These are phyloP conservation scores for Tolypocladium capitatum DNA, from an alignment of 2,329 filamentous ascomycete species.

Conservation along the genomic window DNA sequence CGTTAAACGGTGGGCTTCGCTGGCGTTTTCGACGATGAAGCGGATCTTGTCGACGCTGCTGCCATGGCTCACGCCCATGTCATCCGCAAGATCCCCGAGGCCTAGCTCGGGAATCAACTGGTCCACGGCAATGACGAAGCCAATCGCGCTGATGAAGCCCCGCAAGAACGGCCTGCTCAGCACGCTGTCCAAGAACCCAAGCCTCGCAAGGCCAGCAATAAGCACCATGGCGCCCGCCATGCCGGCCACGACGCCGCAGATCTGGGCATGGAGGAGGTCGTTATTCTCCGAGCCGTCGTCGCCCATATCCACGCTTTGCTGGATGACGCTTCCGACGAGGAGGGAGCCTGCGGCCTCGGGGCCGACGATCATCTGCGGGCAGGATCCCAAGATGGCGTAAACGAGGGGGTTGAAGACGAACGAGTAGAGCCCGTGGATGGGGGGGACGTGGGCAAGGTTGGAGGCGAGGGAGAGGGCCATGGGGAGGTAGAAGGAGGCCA, in stretches of 20 bases:
- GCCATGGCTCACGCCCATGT: constrained; percentile 59
- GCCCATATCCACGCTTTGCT: constrained; percentile 59
- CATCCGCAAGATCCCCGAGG: constrained; percentile 50
- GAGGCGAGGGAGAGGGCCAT: constrained; percentile 90
- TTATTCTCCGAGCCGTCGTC: constrained; percentile 50
- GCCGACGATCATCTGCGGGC: constrained; percentile 84
- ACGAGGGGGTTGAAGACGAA: constrained; percentile 88
- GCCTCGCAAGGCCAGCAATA: constrained; percentile 67
- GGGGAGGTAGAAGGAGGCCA: constrained; percentile 96
- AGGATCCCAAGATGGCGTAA: constrained; percentile 84
- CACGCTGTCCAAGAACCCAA: constrained; percentile 91
- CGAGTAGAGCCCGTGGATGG: constrained; percentile 86
- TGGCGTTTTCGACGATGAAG: constrained; percentile 59
- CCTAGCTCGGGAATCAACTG: constrained; percentile 88
- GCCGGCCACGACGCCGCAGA: constrained; percentile 79
- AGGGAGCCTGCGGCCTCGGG: constrained; percentile 90
- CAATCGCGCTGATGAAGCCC: constrained; percentile 94
- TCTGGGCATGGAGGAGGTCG: constrained; percentile 56
- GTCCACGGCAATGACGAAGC: constrained; percentile 90
- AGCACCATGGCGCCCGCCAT: constrained; percentile 82
- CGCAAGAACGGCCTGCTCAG: constrained; percentile 83
- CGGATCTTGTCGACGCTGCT: constrained; percentile 76
- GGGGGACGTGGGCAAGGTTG: constrained; percentile 83
- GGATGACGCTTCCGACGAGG: constrained; percentile 75
- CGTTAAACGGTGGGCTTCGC: constrained; percentile 60